Evolutionary conservation across 768 basidiomycete genomes (phyloP), one percentile per base, ranked within the genome.

Genomic region (Phlegmacium glaucopus): DNA sequence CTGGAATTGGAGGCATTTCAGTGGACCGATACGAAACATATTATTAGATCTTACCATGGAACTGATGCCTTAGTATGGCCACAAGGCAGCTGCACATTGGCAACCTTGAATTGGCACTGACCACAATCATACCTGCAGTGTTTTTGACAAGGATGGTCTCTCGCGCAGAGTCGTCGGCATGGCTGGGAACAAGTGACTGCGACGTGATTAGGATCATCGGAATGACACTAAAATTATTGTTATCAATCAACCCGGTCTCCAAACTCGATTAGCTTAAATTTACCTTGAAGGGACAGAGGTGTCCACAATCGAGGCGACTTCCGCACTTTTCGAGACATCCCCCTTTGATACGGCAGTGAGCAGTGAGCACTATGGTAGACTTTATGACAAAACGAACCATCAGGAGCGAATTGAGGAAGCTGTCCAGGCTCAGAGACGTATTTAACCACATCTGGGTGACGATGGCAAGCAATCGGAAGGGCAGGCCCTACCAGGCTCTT

Each of bases 291-390:
- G 80, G 79, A 55, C 85, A 87, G 3, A 71, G 62, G 56, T 87
- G 85, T 2, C 85, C 85, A 53, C 85, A 87, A 16, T 65, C 61
- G 22, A 87, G 63, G 13, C 70, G 66, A 9, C 66, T 65, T 28
- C 73, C 71, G 49, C 85, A 87, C 4, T 76, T 69, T n/a, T 64
- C 64, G 43, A 84, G 62, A 58, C 85, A 87, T 2, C 85, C 85
- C 22, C 85, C 85, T 79, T 41, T 29, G 32, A 9, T 16, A 38
- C 8, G 42, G 30, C 16, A 39, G 39, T 18, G 42, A 22, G 30
- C 16, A 39, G 39, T 18, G 42, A 22, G 13, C 9, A 37, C 26
- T 7, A 26, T 15, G 9, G 30, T 10, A 12, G 7, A 6, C 9
- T 30, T 9, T 13, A 22, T 17, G 32, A 6, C 16, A n/a, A 10